A percentile compares a stretch with the other conserved stretches of the same genome.
phyloP scores from a whole-genome alignment of 495 filamentous ascomycete species.

The Tuber indicum region DNA sequence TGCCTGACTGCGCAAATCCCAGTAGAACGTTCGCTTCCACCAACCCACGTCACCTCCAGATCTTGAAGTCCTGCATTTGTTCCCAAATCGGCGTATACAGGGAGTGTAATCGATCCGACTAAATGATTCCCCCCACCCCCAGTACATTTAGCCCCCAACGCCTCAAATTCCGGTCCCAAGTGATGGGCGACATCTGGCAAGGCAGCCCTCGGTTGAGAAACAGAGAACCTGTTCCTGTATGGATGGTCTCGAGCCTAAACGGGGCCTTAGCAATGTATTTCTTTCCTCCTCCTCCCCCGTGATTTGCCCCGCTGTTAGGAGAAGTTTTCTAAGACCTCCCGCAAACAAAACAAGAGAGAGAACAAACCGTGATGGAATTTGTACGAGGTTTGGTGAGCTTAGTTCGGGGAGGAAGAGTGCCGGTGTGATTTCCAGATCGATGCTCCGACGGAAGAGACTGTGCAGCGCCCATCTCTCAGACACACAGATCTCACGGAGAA shows the following conservation, averaged over 20 bases:
- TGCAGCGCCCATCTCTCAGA: constrained; percentile 26
- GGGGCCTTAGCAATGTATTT: background rate
- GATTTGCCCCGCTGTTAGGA: background rate
- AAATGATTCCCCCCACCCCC: background rate
- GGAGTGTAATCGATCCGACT: background rate
- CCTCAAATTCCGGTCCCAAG: background rate
- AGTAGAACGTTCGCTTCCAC: background rate
- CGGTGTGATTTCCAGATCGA: constrained; percentile 14
- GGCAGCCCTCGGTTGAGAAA: background rate
- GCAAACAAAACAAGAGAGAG: constrained; percentile 5
- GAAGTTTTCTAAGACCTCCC: constrained; percentile 9
- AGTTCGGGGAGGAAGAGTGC: constrained; percentile 20
- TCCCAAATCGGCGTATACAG: background rate
- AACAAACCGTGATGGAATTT: constrained; percentile 26
- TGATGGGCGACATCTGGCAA: background rate
- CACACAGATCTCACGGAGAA: background rate
- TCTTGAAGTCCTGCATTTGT: background rate
- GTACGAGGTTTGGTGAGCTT: constrained; percentile 36
- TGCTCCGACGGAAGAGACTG: constrained; percentile 29
- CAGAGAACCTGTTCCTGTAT: background rate
- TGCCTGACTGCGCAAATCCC: background rate
- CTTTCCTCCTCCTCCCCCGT: background rate
- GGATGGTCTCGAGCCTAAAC: background rate
- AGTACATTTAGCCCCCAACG: background rate
- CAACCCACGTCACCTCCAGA: background rate